Conservation (phyloP, 2,329 filamentous ascomycete genomes). For the Fusarium citri region DNA sequence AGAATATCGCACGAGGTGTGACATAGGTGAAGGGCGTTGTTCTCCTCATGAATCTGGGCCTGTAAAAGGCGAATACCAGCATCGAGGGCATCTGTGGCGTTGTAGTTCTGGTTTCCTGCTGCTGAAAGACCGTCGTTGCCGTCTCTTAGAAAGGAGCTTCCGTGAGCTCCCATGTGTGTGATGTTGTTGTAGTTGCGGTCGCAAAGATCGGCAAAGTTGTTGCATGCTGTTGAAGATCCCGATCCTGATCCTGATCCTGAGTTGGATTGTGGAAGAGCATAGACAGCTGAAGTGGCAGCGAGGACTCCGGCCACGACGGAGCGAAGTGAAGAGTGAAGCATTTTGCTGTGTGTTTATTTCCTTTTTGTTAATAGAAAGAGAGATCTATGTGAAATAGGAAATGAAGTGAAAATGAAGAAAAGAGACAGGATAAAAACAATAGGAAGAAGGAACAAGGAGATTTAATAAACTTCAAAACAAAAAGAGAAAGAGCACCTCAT, state of each 20-base stretch:
- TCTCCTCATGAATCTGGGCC: constrained; percentile 74
- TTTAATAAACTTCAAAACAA: constrained; percentile 35
- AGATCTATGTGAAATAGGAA: neutral
- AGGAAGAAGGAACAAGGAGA: constrained; percentile 7
- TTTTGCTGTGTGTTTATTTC: constrained; percentile 11
- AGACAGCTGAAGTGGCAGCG: constrained; percentile 38
- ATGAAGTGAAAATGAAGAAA: neutral
- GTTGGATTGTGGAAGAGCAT: constrained; percentile 43
- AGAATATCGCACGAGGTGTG: constrained; percentile 75
- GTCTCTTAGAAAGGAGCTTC: constrained; percentile 78
- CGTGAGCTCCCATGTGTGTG: constrained; percentile 82
- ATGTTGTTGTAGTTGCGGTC: constrained; percentile 77
- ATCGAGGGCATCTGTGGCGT: constrained; percentile 76
- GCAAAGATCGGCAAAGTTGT: constrained; percentile 83
- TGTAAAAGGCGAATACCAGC: constrained; percentile 78
- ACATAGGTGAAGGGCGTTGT: constrained; percentile 73
- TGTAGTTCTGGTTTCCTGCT: constrained; percentile 79
- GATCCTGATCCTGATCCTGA: constrained; percentile 35
- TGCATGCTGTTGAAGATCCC: constrained; percentile 67
- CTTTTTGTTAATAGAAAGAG: neutral
- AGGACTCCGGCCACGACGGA: constrained; percentile 36
- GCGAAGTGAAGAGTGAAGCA: constrained; percentile 43
- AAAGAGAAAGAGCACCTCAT: constrained; percentile 4
- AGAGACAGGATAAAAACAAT: constrained; percentile 8
- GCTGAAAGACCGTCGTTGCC: constrained; percentile 67